Base-by-base conservation (phyloP, 108 stramenopile genomes). In the Cyclotella kingstonii region DNA sequence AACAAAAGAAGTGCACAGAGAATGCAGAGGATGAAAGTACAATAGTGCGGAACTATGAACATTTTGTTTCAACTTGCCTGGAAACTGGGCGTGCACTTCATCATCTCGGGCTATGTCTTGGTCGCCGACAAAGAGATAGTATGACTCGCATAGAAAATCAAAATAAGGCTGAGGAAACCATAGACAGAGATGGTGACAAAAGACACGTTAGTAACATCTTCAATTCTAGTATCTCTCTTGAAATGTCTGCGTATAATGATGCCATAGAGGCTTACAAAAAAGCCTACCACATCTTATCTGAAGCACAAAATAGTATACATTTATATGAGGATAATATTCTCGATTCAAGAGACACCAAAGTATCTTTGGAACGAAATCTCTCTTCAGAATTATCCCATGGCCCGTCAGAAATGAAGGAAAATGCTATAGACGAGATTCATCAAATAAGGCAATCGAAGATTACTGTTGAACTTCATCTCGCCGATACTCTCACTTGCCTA, bases 71-170 rank as follows among this genome's bases (percentile, higher is more conserved):
- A 21, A 59, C 31, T 51, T 80, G 76, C 27, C 52, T 80, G 15
- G 79, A 80, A 44, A 59, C 68, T 42, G 79, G 79, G 5, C 60
- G 79, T 23, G 50, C 79, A 17, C 70, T 80, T 31, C 76, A 80
- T 62, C 70, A 77, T 47, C 66, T 76, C 10, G 79, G 79, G 0
- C 47, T 77, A 18, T 66, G 66, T 49, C 76, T 80, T 30, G 79
- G 79, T 35, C 57, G 68, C 23, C 64, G 63, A 34, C 75, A 73
- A 33, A 71, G 66, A 46, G 66, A 77, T 36, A 21, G 21, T 39
- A 47, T n/a, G n/a, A n/a, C n/a, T n/a, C n/a, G n/a, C n/a, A n/a
- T n/a, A n/a, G n/a, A n/a, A n/a, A n/a, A n/a, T n/a, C n/a, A n/a
- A 52, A 23, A 47, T 21, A 11, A 27, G 21, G 10, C n/a, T 4